phyloP scores from a whole-genome alignment of 176 grass and related monocot genomes.

The Raddia guianensis region DNA sequence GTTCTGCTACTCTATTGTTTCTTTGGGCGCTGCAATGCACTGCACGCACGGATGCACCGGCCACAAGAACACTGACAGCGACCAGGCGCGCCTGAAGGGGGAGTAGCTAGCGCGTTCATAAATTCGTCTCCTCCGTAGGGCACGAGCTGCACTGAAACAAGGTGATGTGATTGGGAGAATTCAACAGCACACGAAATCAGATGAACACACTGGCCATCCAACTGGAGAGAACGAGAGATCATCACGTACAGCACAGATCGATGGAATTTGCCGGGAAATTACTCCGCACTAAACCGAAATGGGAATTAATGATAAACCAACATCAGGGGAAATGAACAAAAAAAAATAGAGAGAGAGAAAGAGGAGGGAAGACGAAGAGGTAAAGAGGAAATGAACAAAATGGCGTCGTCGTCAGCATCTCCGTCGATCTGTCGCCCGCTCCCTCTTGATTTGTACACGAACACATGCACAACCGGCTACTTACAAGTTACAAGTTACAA shows the following conservation, averaged over 20 bases:
- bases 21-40: background rate
- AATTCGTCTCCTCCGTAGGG: background rate
- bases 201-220: background rate
- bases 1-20: background rate
- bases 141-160: background rate
- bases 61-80: background rate
- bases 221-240: too few species aligned
- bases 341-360: background rate
- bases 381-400: background rate
- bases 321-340: background rate
- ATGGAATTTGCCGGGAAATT: background rate
- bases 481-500: constrained; percentile 43
- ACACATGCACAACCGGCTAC: constrained; percentile 19
- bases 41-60: background rate
- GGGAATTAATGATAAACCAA: constrained; percentile 9
- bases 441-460: constrained; percentile 6
- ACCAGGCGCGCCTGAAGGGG: background rate
- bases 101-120: background rate
- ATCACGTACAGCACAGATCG: background rate
- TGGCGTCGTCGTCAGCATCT: background rate
- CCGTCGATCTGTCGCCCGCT: background rate
- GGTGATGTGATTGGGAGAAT: background rate
- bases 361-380: background rate
- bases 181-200: too few species aligned
- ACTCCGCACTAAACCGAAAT: background rate